Percentiles rank a stretch among this genome's conserved stretches.
Evolutionary conservation across 2,329 filamentous ascomycete genomes (phyloP).

Genomic region (Hypocrella siamensis): DNA sequence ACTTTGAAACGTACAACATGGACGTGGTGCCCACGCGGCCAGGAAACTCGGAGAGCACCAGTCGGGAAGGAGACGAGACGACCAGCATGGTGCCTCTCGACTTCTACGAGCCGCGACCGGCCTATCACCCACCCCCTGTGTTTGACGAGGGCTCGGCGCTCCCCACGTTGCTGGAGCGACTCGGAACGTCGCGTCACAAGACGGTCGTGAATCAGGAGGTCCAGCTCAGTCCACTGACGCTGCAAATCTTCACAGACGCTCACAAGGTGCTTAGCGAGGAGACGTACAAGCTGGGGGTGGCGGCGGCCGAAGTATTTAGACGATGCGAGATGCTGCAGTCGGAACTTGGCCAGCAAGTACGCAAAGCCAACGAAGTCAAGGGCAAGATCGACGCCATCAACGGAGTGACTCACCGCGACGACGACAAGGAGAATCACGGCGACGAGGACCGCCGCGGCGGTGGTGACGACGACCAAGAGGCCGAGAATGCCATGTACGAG

Average conservation of each 20-base stretch:
- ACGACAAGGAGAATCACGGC: conserved; percentile 45
- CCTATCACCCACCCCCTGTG: conserved; percentile 46
- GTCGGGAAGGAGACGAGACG: conserved; percentile 23
- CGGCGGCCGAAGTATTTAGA: conserved; percentile 58
- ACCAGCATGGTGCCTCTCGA: conserved; percentile 30
- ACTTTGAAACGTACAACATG: conserved; percentile 42
- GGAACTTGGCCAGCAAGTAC: conserved; percentile 53
- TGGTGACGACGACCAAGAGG: conserved; percentile 28
- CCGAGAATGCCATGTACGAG: conserved; percentile 41
- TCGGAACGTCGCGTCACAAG: conserved; percentile 44
- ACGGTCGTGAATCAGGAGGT: conserved; percentile 51
- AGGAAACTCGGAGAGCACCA: too few relatives aligned
- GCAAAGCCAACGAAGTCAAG: conserved; percentile 48
- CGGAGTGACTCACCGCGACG: conserved; percentile 27
- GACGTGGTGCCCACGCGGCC: conserved; percentile 26
- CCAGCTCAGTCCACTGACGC: conserved; percentile 51
- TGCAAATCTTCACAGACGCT: conserved; percentile 56
- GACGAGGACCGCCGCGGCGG: too few relatives aligned
- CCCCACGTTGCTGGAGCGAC: conserved; percentile 36
- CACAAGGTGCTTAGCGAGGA: conserved; percentile 58
- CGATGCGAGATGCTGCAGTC: conserved; percentile 51
- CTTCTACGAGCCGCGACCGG: conserved; percentile 47
- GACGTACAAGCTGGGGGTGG: conserved; percentile 50
- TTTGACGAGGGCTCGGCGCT: conserved; percentile 43
- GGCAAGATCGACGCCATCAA: conserved; percentile 48